These are phyloP conservation scores for Auriscalpium microsporum DNA, from an alignment of 768 basidiomycete genomes.

Conservation along the genomic window DNA sequence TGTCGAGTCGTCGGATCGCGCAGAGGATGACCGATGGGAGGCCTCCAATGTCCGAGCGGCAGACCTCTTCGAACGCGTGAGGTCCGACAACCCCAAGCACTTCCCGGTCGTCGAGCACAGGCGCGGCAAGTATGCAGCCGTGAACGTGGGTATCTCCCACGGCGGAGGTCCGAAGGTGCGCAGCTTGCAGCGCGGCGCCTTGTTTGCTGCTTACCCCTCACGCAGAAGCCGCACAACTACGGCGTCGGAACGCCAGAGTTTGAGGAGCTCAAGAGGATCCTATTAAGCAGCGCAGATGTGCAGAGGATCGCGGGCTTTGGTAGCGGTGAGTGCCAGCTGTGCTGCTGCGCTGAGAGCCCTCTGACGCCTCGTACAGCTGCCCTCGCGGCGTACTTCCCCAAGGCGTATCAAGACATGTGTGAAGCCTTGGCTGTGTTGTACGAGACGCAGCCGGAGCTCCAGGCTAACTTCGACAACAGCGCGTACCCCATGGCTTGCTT, in stretches of 20 bases:
- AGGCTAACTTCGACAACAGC: constrained; percentile 5
- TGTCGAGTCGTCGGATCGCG: background rate
- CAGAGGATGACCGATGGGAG: background rate
- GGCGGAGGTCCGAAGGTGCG: background rate
- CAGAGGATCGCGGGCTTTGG: background rate
- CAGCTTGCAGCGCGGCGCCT: background rate
- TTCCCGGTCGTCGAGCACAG: background rate
- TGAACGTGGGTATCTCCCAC: background rate
- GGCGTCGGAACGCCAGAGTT: background rate
- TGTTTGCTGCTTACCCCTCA: background rate
- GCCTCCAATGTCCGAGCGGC: background rate
- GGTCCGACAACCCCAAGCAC: background rate
- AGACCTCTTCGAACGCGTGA: background rate
- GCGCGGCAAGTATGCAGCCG: background rate
- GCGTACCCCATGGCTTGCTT: constrained; percentile 9
- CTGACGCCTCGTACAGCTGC: background rate
- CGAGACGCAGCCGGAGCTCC: background rate
- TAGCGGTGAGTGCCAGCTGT: background rate
- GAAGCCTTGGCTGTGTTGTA: background rate
- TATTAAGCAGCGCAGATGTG: background rate
- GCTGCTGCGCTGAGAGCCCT: background rate
- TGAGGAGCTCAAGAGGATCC: background rate
- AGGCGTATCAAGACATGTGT: background rate
- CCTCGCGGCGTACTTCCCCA: background rate
- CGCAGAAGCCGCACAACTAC: background rate